These are phyloP conservation scores for Zopfochytrium polystomum DNA, from an alignment of 371 early-diverging fungal genomes.

Conservation along the genomic window DNA sequence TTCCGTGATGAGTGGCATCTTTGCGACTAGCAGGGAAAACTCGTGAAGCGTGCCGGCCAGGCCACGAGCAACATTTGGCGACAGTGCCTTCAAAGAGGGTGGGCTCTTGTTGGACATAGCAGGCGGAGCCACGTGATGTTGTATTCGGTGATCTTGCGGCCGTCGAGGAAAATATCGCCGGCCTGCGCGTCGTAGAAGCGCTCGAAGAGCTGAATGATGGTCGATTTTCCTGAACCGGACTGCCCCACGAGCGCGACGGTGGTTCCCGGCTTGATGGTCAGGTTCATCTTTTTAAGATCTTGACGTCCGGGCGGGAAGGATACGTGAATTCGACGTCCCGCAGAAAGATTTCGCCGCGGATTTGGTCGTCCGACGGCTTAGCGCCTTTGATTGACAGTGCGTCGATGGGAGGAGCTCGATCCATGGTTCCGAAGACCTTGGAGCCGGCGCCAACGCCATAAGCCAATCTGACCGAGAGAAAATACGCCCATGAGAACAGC, in stretches of 20 bases:
- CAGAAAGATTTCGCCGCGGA: constrained; percentile 42
- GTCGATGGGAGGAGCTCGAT: constrained; percentile 39
- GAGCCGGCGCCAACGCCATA: constrained; percentile 32
- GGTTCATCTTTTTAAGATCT: constrained; percentile 72
- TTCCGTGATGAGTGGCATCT: constrained; percentile 55
- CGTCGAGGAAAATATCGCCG: constrained; percentile 46
- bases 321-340: constrained; percentile 53
- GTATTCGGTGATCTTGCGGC: constrained; percentile 36
- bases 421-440: constrained; percentile 38
- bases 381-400: constrained; percentile 12
- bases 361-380: constrained; percentile 3
- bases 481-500: constrained; percentile 41
- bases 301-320: constrained; percentile 75
- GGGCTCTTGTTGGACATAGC: constrained; percentile 87
- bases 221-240: constrained; percentile 84
- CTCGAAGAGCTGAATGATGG: constrained; percentile 80
- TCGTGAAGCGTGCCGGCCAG: constrained; percentile 42
- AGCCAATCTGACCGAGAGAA: constrained; percentile 33
- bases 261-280: constrained; percentile 50
- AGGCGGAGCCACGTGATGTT: constrained; percentile 66
- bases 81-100: constrained; percentile 79
- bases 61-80: constrained; percentile 75
- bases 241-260: constrained; percentile 58
- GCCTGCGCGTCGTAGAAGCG: constrained; percentile 73
- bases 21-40: constrained; percentile 42